Conservation (phyloP, 208 protist genomes). For the Acanthamoeba triangularis region DNA sequence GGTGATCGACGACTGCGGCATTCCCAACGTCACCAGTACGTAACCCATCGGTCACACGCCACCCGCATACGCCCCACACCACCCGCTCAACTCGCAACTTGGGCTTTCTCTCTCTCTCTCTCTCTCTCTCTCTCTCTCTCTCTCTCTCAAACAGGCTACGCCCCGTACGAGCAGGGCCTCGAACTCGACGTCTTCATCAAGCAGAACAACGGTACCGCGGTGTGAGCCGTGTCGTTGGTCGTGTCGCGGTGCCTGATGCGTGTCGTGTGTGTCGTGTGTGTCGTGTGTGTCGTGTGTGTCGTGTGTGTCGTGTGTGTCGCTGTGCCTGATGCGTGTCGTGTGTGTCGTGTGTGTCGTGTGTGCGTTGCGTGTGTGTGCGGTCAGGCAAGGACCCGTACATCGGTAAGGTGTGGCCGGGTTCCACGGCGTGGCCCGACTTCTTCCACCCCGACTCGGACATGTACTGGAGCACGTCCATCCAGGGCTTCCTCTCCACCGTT, state of each 20-base stretch:
- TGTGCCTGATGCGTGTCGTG: neutral
- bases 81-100: no score
- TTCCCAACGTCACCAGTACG: slow-evolving; percentile 15
- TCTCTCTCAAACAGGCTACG: neutral
- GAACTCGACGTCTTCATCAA: slow-evolving; percentile 83
- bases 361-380: no score
- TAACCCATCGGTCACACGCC: no score
- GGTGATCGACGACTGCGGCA: slow-evolving; percentile 76
- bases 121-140: no score
- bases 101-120: no score
- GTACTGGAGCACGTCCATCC: slow-evolving; percentile 89
- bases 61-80: no score
- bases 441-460: slow-evolving; percentile 82
- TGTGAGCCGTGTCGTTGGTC: no score
- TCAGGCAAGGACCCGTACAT: slow-evolving; percentile 41
- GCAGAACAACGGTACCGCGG: neutral
- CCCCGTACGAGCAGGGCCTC: slow-evolving; percentile 82
- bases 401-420: slow-evolving; percentile 87
- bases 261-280: no score
- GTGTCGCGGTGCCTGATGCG: neutral
- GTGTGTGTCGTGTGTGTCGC: no score
- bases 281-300: no score
- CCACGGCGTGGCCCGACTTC: slow-evolving; percentile 90
- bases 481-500: slow-evolving; percentile 82
- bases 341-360: no score